Evolutionary conservation across 2,329 filamentous ascomycete species (phyloP), one percentile per base, ranked within the genome.

Genomic region (Ophiostoma angusticollis): DNA sequence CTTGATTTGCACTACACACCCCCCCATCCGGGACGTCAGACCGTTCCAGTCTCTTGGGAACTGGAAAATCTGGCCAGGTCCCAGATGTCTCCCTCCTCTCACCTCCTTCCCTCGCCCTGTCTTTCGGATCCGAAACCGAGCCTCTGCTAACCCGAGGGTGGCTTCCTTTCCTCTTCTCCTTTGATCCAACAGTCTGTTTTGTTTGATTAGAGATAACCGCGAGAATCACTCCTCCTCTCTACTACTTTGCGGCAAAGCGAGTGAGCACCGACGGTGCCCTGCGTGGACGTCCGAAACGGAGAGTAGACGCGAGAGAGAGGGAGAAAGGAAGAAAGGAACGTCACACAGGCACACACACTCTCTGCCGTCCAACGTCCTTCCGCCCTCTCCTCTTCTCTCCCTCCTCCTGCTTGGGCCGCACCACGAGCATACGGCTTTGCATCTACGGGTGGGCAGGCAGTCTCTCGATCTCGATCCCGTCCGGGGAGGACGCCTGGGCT

Each of bases 91-190:
- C n/a, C n/a, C n/a, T n/a, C n/a, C n/a, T n/a, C n/a, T n/a, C n/a
- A n/a, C n/a, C n/a, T n/a, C n/a, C 17, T 28, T 9, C 24, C 29
- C 14, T 39, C 29, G 33, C 21, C 30, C n/a, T 25, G 23, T 16
- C 16, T 38, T 24, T 42, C 40, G 40, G 40, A 39, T 39, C 40
- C 40, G 40, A 39, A 39, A 23, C 16, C 13, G 37, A 33, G 24
- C 36, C 17, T 28, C 17, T 32, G 32, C 40, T 43, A 36, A 43
- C 29, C 41, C 28, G 41, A 27, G 31, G 14, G n/a, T n/a, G 9
- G 9, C n/a, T 14, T 25, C 27, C n/a, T n/a, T n/a, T n/a, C n/a
- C n/a, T n/a, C n/a, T n/a, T n/a, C n/a, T n/a, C n/a, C n/a, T n/a
- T n/a, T n/a, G n/a, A n/a, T 27, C 27, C 27, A 13, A 12, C 19